These are phyloP conservation scores for Allium cepa DNA, from an alignment of 106 monocot genomes.

Conservation along the genomic window DNA sequence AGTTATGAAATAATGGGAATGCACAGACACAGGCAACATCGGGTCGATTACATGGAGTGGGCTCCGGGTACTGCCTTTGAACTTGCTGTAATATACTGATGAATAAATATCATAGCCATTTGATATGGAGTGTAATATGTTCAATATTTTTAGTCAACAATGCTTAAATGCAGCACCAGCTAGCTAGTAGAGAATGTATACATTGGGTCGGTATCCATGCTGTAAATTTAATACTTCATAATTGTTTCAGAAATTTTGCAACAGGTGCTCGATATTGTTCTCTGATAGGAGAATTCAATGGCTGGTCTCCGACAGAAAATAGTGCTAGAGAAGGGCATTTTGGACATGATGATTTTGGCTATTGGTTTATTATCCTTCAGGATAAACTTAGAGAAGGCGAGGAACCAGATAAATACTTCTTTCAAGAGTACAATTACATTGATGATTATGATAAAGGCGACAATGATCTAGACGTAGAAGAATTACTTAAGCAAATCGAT, in stretches of 20 bases:
- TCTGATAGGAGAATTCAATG: constrained; percentile 86
- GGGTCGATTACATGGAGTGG: constrained; percentile 83
- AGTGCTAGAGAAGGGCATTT: constrained; percentile 89
- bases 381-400: constrained; percentile 80
- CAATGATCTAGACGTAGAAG: constrained; percentile 50
- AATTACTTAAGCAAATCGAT: constrained; percentile 53
- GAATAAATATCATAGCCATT: background rate
- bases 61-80: constrained; percentile 39
- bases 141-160: too few species aligned
- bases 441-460: constrained; percentile 98
- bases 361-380: constrained; percentile 95
- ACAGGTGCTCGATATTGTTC: constrained; percentile 90
- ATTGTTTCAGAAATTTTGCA: constrained; percentile 5
- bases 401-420: constrained; percentile 81
- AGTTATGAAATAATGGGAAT: constrained; percentile 62
- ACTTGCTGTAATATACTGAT: background rate
- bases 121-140: background rate
- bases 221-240: constrained; percentile 6
- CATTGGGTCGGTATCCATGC: background rate
- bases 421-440: constrained; percentile 94
- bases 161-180: too few species aligned
- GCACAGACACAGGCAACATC: constrained; percentile 57
- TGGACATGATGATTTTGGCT: constrained; percentile 98
- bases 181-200: too few species aligned
- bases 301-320: constrained; percentile 86